A percentile compares a stretch with the other conserved stretches of the same genome.
Evolutionary conservation across 176 grass and related monocot species (phyloP).

Genomic region (Musa schizocarpa): DNA sequence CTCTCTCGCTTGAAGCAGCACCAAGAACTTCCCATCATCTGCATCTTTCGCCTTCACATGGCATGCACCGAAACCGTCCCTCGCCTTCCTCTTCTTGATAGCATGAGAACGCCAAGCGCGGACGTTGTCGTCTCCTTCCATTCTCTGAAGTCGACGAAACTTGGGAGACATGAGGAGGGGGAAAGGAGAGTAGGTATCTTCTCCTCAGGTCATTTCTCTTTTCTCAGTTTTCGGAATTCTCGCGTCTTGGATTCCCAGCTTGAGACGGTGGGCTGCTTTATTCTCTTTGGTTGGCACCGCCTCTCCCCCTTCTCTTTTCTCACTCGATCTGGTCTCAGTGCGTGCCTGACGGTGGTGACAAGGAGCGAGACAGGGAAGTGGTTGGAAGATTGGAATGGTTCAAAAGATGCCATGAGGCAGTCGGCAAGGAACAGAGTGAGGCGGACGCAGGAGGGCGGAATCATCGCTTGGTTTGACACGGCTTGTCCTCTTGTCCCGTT

Average conservation of each 20-base stretch:
- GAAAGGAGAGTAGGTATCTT: no score
- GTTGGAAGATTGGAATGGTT: conserved; percentile 1
- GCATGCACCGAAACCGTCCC: no score
- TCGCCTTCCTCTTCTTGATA: conserved; percentile 36
- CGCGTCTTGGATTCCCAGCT: no score
- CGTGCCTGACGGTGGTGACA: no score
- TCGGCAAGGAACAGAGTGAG: conserved; percentile 15
- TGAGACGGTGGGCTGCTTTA: not conserved
- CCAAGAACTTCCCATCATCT: conserved; percentile 3
- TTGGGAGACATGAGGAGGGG: no score
- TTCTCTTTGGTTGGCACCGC: not conserved
- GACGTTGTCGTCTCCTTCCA: conserved; percentile 29
- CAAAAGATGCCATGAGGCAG: not conserved
- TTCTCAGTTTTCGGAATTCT: no score
- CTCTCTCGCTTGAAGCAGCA: conserved; percentile 38
- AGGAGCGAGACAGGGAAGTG: no score
- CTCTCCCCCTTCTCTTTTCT: no score
- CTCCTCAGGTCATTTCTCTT: no score
- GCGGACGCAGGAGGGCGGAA: conserved; percentile 1
- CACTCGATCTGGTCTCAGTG: no score
- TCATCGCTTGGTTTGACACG: not conserved
- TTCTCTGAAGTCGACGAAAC: not conserved
- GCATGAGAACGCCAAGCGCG: conserved; percentile 32
- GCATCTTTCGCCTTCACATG: no score
- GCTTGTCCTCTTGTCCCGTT: conserved; percentile 19